phyloP scores from a whole-genome alignment of 768 basidiomycete species.

The Mrakia hoshinonis region DNA sequence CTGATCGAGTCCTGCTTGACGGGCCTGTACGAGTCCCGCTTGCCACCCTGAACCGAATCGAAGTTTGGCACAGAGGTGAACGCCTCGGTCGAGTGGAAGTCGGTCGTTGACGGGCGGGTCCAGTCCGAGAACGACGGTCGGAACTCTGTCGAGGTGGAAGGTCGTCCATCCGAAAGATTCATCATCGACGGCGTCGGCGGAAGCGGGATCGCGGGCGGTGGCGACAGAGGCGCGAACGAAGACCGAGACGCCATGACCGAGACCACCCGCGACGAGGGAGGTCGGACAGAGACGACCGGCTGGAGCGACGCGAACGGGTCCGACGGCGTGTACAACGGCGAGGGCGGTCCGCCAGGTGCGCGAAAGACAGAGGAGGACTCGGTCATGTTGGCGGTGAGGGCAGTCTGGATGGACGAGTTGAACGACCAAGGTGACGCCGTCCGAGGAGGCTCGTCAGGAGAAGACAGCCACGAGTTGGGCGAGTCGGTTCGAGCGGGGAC shows the following conservation, averaged over 20 bases:
- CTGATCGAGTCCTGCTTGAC: not conserved
- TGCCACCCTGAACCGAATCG: not conserved
- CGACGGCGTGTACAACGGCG: not conserved
- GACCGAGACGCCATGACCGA: not conserved
- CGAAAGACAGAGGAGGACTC: not conserved
- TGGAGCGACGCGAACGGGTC: slow-evolving; percentile 2
- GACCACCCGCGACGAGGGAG: slow-evolving; percentile 1
- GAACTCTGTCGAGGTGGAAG: not conserved
- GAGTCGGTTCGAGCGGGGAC: not conserved
- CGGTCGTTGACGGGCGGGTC: not conserved
- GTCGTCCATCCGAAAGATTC: not conserved
- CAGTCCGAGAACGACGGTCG: not conserved
- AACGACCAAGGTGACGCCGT: not conserved
- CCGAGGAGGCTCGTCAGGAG: not conserved
- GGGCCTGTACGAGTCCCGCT: not conserved
- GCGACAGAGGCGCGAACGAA: slow-evolving; percentile 5
- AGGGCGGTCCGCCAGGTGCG: not conserved
- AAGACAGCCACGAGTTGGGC: slow-evolving; percentile 18
- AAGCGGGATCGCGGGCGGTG: not conserved
- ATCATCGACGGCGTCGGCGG: not conserved
- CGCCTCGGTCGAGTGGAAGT: not conserved
- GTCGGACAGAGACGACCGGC: not conserved
- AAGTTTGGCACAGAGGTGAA: not conserved
- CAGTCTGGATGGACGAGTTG: slow-evolving; percentile 6
- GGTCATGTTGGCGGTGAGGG: not conserved